These are phyloP conservation scores for Lipomyces kockii DNA, from an alignment of 805 yeast species.

Conservation along the genomic window DNA sequence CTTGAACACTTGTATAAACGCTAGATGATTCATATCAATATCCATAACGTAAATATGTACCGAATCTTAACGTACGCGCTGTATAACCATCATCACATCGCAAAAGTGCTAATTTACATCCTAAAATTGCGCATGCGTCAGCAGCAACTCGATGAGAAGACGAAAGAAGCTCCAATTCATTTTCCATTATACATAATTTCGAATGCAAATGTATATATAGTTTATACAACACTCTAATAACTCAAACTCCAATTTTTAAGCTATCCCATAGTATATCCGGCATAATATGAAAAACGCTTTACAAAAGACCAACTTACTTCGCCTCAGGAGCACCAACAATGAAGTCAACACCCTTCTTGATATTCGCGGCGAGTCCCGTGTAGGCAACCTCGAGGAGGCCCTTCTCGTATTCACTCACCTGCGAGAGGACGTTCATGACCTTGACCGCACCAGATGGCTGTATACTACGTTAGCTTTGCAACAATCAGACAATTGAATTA, in stretches of 20 bases:
- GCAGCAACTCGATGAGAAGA: neutral
- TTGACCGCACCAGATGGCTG: constrained; percentile 66
- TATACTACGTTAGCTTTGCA: neutral
- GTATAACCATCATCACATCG: neutral
- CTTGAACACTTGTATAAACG: neutral
- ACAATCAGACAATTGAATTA: neutral
- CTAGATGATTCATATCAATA: neutral
- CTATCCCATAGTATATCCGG: neutral
- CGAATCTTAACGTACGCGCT: neutral
- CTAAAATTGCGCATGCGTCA: neutral
- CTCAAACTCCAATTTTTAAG: neutral
- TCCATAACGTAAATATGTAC: neutral
- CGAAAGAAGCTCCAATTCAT: neutral
- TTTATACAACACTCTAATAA: neutral
- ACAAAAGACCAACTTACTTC: constrained; percentile 22
- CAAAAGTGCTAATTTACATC: neutral
- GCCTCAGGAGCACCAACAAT: constrained; percentile 50
- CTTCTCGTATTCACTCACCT: constrained; percentile 76
- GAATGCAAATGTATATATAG: neutral
- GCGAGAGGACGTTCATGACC: constrained; percentile 65
- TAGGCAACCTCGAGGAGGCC: constrained; percentile 79
- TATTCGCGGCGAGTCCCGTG: constrained; percentile 86
- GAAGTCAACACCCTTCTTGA: constrained; percentile 90
- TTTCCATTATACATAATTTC: neutral
- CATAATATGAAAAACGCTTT: neutral